Percentiles rank a stretch among this genome's conserved stretches.
Conservation (phyloP, 148 eudicot genomes). For the Agrostemma githago region DNA sequence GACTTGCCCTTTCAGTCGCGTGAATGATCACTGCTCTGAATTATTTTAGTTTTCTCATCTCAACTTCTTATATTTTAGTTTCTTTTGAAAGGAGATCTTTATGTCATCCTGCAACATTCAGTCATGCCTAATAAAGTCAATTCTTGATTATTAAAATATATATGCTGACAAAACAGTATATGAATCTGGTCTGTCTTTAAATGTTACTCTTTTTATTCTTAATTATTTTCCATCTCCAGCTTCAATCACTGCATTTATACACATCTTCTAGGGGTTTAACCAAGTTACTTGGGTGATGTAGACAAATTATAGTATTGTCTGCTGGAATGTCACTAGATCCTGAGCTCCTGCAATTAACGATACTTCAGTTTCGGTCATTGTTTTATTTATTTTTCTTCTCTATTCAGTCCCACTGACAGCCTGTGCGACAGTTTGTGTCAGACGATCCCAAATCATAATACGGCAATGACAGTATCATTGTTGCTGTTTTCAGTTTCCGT, state of each 20-base stretch:
- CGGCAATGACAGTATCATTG: not conserved
- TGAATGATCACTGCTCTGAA: not conserved
- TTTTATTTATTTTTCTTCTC: not conserved
- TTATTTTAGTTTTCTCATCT: not conserved
- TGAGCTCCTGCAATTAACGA: conserved; percentile 7
- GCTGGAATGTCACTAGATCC: conserved; percentile 13
- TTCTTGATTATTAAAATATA: no score
- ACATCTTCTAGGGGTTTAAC: no score
- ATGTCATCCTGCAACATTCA: no score
- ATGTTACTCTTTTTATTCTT: no score
- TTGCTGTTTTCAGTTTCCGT: not conserved
- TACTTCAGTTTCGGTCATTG: not conserved
- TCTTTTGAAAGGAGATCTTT: no score
- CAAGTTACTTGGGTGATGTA: no score
- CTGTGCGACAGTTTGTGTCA: not conserved
- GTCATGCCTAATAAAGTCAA: no score
- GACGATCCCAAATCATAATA: not conserved
- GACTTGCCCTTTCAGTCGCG: not conserved
- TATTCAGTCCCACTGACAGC: not conserved
- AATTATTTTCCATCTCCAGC: no score
- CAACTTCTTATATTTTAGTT: not conserved
- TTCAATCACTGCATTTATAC: no score
- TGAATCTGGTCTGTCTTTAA: no score
- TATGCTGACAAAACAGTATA: no score
- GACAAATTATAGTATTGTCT: not conserved